Conservation (phyloP, 192 early-diverging fungal genomes). For the Entomortierella chlamydospora region DNA sequence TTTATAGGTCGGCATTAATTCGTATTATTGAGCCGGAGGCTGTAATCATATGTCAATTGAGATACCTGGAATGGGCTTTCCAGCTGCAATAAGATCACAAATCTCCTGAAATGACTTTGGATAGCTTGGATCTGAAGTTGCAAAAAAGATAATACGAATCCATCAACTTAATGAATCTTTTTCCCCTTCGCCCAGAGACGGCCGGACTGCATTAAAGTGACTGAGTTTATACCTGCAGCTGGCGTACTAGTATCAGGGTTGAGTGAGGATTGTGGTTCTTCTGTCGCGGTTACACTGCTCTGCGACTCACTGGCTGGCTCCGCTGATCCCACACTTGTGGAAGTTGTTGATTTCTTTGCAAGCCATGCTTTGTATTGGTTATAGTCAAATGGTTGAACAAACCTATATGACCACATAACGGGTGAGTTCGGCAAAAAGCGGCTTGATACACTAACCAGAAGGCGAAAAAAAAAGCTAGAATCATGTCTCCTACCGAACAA, state of each 20-base stretch:
- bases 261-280: constrained; percentile 5
- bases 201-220: too few relatives aligned
- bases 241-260: neutral
- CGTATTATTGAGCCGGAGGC: too few relatives aligned
- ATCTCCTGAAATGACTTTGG: constrained; percentile 57
- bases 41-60: neutral
- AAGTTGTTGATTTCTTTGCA: neutral
- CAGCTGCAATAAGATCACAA: constrained; percentile 53
- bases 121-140: constrained; percentile 36
- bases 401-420: constrained; percentile 9
- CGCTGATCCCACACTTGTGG: neutral
- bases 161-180: too few relatives aligned
- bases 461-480: neutral
- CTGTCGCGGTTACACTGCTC: neutral
- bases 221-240: constrained; percentile 10
- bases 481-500: constrained; percentile 24
- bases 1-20: too few relatives aligned
- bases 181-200: too few relatives aligned
- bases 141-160: too few relatives aligned
- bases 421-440: neutral
- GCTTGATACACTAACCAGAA: neutral
- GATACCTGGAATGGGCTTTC: constrained; percentile 54
- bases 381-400: constrained; percentile 33
- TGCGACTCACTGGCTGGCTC: neutral
- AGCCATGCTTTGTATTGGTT: constrained; percentile 37